Conservation (phyloP, 345 rosid genomes). For the Turritis glabra region DNA sequence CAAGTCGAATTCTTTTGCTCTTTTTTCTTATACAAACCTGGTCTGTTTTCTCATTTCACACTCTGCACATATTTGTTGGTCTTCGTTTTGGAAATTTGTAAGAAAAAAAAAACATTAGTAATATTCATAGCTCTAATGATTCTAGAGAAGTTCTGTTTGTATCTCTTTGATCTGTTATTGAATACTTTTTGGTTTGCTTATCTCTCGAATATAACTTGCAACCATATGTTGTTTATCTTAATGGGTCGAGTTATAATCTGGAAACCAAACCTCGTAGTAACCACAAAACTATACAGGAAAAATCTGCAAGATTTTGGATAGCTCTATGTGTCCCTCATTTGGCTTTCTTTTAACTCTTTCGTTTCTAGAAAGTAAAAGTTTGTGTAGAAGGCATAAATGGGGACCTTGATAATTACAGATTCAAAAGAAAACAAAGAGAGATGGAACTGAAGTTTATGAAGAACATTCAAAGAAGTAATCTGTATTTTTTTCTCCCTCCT, state of each 20-base stretch:
- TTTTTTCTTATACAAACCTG: conserved; percentile 18
- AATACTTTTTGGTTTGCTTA: not conserved
- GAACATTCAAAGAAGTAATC: conserved; percentile 28
- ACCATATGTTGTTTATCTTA: not conserved
- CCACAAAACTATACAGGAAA: not conserved
- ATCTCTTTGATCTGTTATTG: conserved; percentile 2
- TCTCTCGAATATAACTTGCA: not conserved
- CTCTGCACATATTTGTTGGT: conserved; percentile 19
- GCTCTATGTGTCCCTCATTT: conserved; percentile 16
- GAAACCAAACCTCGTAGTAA: conserved; percentile 4
- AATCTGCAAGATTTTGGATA: not conserved
- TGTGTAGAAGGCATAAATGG: not conserved
- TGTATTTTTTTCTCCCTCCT: not conserved
- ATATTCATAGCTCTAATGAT: conserved; percentile 33
- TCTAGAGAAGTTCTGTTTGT: conserved; percentile 9
- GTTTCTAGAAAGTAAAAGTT: conserved; percentile 11
- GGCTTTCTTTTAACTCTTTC: not conserved
- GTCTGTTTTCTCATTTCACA: conserved; percentile 4
- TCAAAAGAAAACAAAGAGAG: conserved; percentile 29
- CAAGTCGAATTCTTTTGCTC: not conserved
- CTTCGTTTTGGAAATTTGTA: conserved; percentile 12
- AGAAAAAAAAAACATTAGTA: not conserved
- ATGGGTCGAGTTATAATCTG: not conserved
- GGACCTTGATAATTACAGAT: conserved; percentile 15
- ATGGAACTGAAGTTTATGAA: conserved; percentile 35